Percentiles rank a stretch among this genome's conserved stretches.
Conservation (phyloP, 257 asterid species). For the Asclepias syriaca region DNA sequence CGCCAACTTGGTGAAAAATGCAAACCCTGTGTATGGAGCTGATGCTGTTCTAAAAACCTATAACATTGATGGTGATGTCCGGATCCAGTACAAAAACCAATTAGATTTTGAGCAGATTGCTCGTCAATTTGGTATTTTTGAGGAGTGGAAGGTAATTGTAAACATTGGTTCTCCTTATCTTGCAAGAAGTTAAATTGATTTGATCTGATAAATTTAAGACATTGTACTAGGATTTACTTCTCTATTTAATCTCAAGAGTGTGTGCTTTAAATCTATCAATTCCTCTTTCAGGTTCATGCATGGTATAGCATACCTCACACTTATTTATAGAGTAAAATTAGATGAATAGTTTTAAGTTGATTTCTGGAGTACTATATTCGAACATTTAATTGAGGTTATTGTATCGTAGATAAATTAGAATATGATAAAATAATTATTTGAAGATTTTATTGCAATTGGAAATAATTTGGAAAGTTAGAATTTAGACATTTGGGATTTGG, state of each 20-base stretch:
- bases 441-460: not conserved
- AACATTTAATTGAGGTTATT: not conserved
- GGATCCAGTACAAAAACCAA: slow-evolving; percentile 67
- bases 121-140: slow-evolving; percentile 84
- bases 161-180: not conserved
- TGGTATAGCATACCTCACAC: not conserved
- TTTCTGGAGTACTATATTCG: not conserved
- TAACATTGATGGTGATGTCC: slow-evolving; percentile 74
- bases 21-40: slow-evolving; percentile 58
- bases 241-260: not conserved
- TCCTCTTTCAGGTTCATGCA: not conserved
- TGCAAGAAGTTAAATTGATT: not conserved
- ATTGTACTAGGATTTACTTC: not conserved
- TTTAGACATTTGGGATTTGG: not conserved
- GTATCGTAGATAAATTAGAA: no score
- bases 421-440: no score
- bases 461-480: not conserved
- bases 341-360: no score
- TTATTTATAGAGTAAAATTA: not conserved
- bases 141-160: slow-evolving; percentile 90
- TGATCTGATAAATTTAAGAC: not conserved
- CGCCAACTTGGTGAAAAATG: slow-evolving; percentile 59
- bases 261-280: slow-evolving; percentile 2
- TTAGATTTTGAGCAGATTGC: slow-evolving; percentile 64
- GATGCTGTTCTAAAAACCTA: slow-evolving; percentile 59